These are phyloP conservation scores for Tarenaya hassleriana DNA, from an alignment of 345 rosid species.

Conservation along the genomic window DNA sequence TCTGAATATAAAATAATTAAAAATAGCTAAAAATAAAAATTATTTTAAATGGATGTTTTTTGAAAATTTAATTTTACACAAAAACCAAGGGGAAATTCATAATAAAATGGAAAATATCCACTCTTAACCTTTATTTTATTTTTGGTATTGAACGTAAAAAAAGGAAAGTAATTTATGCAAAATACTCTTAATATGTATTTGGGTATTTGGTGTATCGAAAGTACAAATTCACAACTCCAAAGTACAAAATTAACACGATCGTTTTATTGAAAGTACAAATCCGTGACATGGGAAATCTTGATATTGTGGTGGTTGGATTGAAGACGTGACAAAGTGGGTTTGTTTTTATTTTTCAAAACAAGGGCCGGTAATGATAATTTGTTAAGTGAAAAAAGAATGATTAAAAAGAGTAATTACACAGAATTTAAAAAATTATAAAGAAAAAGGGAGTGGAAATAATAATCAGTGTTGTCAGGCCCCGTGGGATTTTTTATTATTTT, in stretches of 20 bases:
- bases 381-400: constrained; percentile 20
- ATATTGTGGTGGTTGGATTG: constrained; percentile 31
- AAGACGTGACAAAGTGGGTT: constrained; percentile 28
- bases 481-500: constrained; percentile 16
- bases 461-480: constrained; percentile 31
- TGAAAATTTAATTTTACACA: too few species aligned
- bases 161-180: too few species aligned
- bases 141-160: too few species aligned
- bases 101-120: too few species aligned
- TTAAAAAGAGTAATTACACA: constrained; percentile 11
- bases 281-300: constrained; percentile 19
- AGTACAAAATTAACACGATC: background rate
- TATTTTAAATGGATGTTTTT: too few species aligned
- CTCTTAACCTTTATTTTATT: too few species aligned
- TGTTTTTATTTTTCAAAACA: constrained; percentile 25
- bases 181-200: too few species aligned
- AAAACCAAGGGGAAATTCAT: too few species aligned
- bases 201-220: constrained; percentile 1
- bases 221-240: background rate
- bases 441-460: constrained; percentile 20
- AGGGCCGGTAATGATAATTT: constrained; percentile 16
- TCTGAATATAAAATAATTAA: too few species aligned
- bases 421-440: constrained; percentile 16
- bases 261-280: constrained; percentile 18
- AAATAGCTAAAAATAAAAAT: too few species aligned